These are phyloP conservation scores for Zostera marina DNA, from an alignment of 116 monocot species.

Conservation along the genomic window DNA sequence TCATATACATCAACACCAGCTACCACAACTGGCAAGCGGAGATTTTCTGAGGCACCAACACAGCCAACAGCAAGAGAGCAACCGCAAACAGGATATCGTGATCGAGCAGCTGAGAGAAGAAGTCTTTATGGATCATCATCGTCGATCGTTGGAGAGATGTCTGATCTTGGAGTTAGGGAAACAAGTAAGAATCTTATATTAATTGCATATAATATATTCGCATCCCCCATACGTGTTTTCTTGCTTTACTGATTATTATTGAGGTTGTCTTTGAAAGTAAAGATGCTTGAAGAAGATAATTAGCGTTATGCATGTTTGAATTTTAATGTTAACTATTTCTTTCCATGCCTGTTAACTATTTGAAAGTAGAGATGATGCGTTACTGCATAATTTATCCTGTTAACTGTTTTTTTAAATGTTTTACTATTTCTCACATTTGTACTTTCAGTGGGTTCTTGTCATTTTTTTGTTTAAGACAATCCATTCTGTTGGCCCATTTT, in stretches of 20 bases:
- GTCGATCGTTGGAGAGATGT: slow-evolving; percentile 14
- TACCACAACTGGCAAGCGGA: slow-evolving; percentile 51
- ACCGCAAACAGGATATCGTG: slow-evolving; percentile 57
- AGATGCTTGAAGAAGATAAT: too few relatives aligned
- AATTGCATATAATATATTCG: not conserved
- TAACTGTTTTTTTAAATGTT: too few relatives aligned
- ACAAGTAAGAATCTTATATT: slow-evolving; percentile 49
- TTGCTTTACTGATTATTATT: too few relatives aligned
- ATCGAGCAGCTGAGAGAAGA: slow-evolving; percentile 89
- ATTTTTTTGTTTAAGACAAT: not conserved
- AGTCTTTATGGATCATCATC: slow-evolving; percentile 78
- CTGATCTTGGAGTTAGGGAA: slow-evolving; percentile 30
- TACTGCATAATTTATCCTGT: not conserved
- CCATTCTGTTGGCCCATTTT: not conserved
- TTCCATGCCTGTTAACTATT: too few relatives aligned
- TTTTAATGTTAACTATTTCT: too few relatives aligned
- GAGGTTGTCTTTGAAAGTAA: too few relatives aligned
- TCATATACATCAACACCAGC: slow-evolving; percentile 30
- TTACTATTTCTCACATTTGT: not conserved
- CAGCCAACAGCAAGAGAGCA: slow-evolving; percentile 33
- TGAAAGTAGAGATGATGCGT: too few relatives aligned
- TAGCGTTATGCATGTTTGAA: too few relatives aligned
- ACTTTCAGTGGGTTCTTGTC: slow-evolving; percentile 3
- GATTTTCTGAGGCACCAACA: slow-evolving; percentile 73
- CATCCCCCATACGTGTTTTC: not conserved